Evolutionary conservation across 305 asterid genomes (phyloP).

Genomic region (Fraxinus ornus): DNA sequence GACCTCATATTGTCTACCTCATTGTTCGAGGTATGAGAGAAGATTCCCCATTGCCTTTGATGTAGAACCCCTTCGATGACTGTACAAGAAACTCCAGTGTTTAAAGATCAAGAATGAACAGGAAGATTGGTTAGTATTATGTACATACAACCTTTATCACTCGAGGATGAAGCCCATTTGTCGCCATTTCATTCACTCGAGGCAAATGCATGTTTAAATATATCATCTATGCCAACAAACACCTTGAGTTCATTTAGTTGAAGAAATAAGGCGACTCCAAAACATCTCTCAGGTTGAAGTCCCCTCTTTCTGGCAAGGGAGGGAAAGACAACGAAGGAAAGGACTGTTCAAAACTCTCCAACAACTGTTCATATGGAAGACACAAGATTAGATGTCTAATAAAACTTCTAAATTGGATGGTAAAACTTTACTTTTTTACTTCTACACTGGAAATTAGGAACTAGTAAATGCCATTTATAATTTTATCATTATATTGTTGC

Average conservation of each 20-base stretch:
- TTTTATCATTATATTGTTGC: neutral
- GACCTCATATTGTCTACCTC: neutral
- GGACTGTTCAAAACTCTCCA: constrained; percentile 71
- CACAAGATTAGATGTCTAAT: neutral
- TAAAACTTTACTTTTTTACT: neutral
- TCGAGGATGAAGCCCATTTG: neutral
- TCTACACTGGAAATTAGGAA: neutral
- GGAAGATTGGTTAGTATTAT: constrained; percentile 11
- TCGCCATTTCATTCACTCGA: constrained; percentile 5
- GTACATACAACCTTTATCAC: constrained; percentile 21
- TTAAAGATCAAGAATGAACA: constrained; percentile 24
- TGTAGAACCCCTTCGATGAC: constrained; percentile 19
- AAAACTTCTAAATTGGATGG: neutral
- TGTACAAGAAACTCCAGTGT: constrained; percentile 36
- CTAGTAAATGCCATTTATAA: neutral
- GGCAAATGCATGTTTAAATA: constrained; percentile 20
- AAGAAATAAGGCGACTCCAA: constrained; percentile 85
- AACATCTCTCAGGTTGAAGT: constrained; percentile 78
- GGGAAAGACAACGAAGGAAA: constrained; percentile 82
- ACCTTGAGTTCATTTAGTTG: constrained; percentile 47
- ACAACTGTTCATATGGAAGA: constrained; percentile 51
- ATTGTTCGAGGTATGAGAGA: neutral
- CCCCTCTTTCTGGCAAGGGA: constrained; percentile 85
- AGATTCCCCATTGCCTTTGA: neutral
- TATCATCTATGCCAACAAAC: neutral